Percentiles rank a stretch among this genome's conserved stretches.
Conservation (phyloP, 768 basidiomycete genomes). For the Mycena alexandri region DNA sequence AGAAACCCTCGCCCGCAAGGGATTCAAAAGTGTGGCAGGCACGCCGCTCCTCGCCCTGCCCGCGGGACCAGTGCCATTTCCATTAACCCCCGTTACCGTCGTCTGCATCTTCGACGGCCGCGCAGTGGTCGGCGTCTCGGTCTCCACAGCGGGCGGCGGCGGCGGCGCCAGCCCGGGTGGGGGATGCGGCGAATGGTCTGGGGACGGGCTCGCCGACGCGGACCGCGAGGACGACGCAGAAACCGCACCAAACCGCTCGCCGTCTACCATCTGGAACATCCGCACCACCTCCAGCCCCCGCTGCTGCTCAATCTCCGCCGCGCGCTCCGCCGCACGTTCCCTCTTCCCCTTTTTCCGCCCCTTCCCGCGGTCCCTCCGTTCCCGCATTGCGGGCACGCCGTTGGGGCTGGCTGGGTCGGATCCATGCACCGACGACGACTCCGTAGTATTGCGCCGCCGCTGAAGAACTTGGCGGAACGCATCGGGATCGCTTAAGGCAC, state of each 20-base stretch:
- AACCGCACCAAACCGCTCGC: not conserved
- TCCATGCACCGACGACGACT: constrained; percentile 29
- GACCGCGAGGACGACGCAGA: constrained; percentile 32
- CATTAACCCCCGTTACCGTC: not conserved
- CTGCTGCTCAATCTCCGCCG: constrained; percentile 51
- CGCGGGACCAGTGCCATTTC: not conserved
- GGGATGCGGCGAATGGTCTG: constrained; percentile 35
- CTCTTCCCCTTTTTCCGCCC: constrained; percentile 50
- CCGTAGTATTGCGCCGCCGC: constrained; percentile 41
- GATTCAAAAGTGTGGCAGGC: constrained; percentile 10
- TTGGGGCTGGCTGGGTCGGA: constrained; percentile 10
- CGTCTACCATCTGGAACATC: constrained; percentile 25
- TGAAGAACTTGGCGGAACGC: constrained; percentile 59
- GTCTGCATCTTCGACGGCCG: constrained; percentile 20
- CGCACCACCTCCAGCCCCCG: constrained; percentile 51
- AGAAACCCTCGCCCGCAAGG: not conserved
- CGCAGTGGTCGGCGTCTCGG: constrained; percentile 46
- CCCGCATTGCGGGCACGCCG: not conserved
- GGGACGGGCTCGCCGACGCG: constrained; percentile 50
- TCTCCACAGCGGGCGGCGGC: constrained; percentile 34
- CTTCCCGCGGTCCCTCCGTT: constrained; percentile 36
- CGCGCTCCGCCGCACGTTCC: constrained; percentile 56
- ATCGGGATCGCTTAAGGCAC: constrained; percentile 76
- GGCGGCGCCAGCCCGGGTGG: not conserved
- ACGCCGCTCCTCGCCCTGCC: not conserved